These are phyloP conservation scores for Orychophragmus violaceus DNA, from an alignment of 345 rosid genomes.

Conservation along the genomic window DNA sequence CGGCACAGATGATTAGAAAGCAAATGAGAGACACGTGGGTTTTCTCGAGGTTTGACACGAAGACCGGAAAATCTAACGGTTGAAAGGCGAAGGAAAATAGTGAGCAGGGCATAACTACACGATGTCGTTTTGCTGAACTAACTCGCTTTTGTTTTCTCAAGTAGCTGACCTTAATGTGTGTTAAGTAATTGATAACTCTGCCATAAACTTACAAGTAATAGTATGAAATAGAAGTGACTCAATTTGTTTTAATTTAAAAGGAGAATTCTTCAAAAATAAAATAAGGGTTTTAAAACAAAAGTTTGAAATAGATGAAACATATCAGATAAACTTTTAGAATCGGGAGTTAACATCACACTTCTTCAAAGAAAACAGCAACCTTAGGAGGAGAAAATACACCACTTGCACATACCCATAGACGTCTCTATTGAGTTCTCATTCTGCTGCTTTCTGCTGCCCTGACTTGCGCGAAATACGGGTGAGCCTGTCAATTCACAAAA, in stretches of 20 bases:
- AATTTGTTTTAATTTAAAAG: too few species aligned
- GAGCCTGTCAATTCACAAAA: slow-evolving; percentile 42
- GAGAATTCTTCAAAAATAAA: too few species aligned
- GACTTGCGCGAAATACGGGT: slow-evolving; percentile 86
- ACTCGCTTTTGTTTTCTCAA: background rate
- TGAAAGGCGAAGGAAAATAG: background rate
- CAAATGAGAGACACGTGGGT: slow-evolving; percentile 65
- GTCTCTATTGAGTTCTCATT: slow-evolving; percentile 47
- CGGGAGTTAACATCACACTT: background rate
- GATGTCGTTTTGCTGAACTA: background rate
- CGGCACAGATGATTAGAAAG: slow-evolving; percentile 51
- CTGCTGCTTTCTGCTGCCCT: slow-evolving; percentile 93
- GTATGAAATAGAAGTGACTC: too few species aligned
- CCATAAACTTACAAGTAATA: background rate
- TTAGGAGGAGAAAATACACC: background rate
- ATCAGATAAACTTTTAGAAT: background rate
- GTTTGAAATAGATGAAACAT: too few species aligned
- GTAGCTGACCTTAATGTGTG: background rate
- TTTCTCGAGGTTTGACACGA: slow-evolving; percentile 28
- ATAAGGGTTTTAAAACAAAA: too few species aligned
- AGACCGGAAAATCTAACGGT: background rate
- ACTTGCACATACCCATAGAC: background rate
- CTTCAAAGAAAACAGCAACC: background rate
- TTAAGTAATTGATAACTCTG: background rate
- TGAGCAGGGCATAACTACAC: background rate